A percentile compares a stretch with the other conserved stretches of the same genome.
phyloP scores from a whole-genome alignment of 371 early-diverging fungal species.

The Mucor circinelloides region DNA sequence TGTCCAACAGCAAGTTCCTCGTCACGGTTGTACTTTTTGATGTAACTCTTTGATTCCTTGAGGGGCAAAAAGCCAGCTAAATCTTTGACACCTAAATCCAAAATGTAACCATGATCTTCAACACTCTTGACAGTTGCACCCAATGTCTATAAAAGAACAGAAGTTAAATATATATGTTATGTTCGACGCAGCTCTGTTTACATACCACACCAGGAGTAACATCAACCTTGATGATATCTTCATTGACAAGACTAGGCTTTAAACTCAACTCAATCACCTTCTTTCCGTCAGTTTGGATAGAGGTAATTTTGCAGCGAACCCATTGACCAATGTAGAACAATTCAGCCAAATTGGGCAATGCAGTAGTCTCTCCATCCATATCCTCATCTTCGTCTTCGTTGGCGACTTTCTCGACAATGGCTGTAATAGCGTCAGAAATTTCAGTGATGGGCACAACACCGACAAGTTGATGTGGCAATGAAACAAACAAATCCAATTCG shows the following conservation, averaged over 20 bases:
- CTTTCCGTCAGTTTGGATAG: conserved; percentile 46
- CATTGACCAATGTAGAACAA: conserved; percentile 77
- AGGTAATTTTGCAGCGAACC: conserved; percentile 65
- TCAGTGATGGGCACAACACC: conserved; percentile 83
- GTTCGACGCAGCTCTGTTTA: not conserved
- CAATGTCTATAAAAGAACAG: conserved; percentile 44
- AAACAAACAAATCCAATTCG: conserved; percentile 77
- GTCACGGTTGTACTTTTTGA: conserved; percentile 53
- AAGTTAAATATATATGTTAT: no score
- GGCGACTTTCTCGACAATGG: conserved; percentile 66
- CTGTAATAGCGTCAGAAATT: conserved; percentile 67
- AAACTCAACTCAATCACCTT: conserved; percentile 72
- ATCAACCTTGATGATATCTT: conserved; percentile 54
- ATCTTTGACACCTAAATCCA: conserved; percentile 71
- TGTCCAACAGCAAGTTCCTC: conserved; percentile 67
- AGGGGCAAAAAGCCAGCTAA: conserved; percentile 69
- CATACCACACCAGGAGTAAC: conserved; percentile 65
- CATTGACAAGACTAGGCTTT: conserved; percentile 69
- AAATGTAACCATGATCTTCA: conserved; percentile 85
- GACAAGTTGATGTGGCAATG: conserved; percentile 77
- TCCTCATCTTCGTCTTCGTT: conserved; percentile 56
- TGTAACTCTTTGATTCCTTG: conserved; percentile 59
- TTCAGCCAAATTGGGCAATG: conserved; percentile 60
- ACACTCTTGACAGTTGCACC: conserved; percentile 66
- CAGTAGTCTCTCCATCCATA: conserved; percentile 28